Evolutionary conservation across 1,284 basidiomycete genomes (phyloP).

Genomic region (Leccinum griseonigrum): DNA sequence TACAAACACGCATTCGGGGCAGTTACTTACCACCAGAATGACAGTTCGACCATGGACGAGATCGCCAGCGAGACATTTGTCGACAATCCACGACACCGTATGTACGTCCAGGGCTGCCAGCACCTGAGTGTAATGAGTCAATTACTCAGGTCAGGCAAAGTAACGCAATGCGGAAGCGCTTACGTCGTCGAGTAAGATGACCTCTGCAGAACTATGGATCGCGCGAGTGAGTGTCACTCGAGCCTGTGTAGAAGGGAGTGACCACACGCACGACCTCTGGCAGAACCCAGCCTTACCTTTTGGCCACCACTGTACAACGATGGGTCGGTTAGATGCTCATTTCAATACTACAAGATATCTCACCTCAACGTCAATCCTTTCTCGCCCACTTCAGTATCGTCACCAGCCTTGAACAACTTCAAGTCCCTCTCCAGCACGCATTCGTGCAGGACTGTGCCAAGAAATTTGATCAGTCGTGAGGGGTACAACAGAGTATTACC

Average conservation of each 20-base stretch:
- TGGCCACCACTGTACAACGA: not conserved
- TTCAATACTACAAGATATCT: not conserved
- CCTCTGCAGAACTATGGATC: constrained; percentile 1
- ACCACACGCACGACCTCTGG: not conserved
- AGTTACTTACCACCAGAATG: not conserved
- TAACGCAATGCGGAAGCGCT: not conserved
- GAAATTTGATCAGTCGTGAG: not conserved
- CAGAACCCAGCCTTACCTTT: not conserved
- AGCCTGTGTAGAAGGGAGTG: not conserved
- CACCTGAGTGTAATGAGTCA: not conserved
- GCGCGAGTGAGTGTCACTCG: constrained; percentile 2
- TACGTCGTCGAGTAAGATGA: constrained; percentile 3
- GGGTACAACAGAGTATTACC: too few species aligned
- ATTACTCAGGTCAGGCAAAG: not conserved
- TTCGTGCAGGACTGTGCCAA: not conserved
- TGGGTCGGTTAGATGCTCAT: not conserved
- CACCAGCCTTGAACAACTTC: not conserved
- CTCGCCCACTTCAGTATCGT: not conserved
- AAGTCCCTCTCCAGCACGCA: not conserved
- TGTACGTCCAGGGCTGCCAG: not conserved
- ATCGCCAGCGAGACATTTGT: not conserved
- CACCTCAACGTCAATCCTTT: constrained; percentile 1
- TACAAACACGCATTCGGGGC: too few species aligned
- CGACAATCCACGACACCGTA: not conserved
- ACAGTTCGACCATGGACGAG: not conserved